Evolutionary conservation across 345 rosid species (phyloP).

Genomic region (Eucalyptus curtisii): DNA sequence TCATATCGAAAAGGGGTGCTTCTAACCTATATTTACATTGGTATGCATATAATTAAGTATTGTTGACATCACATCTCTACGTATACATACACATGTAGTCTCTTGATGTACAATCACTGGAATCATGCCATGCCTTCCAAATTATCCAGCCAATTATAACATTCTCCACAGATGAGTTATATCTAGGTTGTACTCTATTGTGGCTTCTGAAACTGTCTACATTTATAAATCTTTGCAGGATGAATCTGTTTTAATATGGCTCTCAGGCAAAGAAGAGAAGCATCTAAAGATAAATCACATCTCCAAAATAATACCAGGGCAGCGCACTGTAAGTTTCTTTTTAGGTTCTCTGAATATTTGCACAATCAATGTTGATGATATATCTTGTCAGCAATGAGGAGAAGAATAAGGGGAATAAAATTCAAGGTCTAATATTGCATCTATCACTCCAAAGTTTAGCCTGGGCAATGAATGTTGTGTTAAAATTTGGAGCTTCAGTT

Average conservation of each 20-base stretch:
- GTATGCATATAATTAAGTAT: background rate
- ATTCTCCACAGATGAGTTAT: background rate
- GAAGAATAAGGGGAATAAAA: background rate
- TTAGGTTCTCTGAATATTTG: background rate
- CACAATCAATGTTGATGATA: background rate
- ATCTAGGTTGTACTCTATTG: background rate
- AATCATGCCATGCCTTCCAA: background rate
- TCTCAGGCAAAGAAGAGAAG: conserved; percentile 70
- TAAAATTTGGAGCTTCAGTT: background rate
- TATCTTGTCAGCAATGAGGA: background rate
- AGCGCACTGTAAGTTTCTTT: conserved; percentile 56
- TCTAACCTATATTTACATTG: background rate
- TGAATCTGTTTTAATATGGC: conserved; percentile 67
- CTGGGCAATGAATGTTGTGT: background rate
- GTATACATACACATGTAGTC: background rate
- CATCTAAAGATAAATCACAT: conserved; percentile 58
- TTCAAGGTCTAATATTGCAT: background rate
- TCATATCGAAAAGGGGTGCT: background rate
- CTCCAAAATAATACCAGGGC: conserved; percentile 66
- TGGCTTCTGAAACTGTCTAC: background rate
- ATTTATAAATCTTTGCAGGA: conserved; percentile 25
- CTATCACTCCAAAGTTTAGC: background rate
- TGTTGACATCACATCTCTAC: background rate
- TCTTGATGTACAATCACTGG: background rate
- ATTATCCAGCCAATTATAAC: background rate